These are phyloP conservation scores for Verticillium zaregamsianum DNA, from an alignment of 2,329 filamentous ascomycete species.

Conservation along the genomic window DNA sequence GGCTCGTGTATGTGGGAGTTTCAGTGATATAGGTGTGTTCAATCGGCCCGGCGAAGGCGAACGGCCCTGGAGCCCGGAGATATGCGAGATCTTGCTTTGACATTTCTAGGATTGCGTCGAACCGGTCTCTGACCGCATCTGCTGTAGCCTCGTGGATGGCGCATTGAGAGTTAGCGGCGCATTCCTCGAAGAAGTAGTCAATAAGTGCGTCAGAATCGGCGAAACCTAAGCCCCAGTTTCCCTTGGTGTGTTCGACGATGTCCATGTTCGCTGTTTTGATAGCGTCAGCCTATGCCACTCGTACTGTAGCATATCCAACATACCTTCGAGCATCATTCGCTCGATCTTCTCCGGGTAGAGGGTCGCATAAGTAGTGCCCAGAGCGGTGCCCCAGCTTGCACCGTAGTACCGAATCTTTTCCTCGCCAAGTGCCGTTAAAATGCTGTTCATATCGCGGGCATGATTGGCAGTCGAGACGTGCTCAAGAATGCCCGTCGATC, in stretches of 20 bases:
- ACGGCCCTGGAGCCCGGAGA: not conserved
- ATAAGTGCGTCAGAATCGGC: conserved; percentile 49
- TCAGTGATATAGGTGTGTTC: not conserved
- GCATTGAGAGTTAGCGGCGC: conserved; percentile 46
- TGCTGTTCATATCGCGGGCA: conserved; percentile 42
- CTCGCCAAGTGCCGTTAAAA: conserved; percentile 34
- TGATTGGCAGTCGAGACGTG: conserved; percentile 39
- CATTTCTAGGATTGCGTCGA: not conserved
- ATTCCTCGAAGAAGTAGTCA: conserved; percentile 46
- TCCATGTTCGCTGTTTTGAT: conserved; percentile 33
- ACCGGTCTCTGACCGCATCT: not conserved
- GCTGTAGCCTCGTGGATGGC: conserved; percentile 24
- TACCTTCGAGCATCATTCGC: conserved; percentile 13
- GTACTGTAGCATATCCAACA: not conserved
- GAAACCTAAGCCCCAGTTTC: conserved; percentile 39
- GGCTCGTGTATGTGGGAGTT: not conserved
- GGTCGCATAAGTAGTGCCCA: conserved; percentile 14
- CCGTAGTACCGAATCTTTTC: conserved; percentile 45
- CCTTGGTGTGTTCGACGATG: conserved; percentile 47
- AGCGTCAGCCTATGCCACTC: conserved; percentile 9
- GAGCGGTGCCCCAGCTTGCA: conserved; percentile 34
- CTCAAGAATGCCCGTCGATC: conserved; percentile 27
- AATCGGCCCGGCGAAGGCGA: not conserved
- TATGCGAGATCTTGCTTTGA: not conserved
- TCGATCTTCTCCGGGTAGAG: conserved; percentile 18